phyloP scores from a whole-genome alignment of 176 grass and related monocot genomes.

The Tuctoria greenei region DNA sequence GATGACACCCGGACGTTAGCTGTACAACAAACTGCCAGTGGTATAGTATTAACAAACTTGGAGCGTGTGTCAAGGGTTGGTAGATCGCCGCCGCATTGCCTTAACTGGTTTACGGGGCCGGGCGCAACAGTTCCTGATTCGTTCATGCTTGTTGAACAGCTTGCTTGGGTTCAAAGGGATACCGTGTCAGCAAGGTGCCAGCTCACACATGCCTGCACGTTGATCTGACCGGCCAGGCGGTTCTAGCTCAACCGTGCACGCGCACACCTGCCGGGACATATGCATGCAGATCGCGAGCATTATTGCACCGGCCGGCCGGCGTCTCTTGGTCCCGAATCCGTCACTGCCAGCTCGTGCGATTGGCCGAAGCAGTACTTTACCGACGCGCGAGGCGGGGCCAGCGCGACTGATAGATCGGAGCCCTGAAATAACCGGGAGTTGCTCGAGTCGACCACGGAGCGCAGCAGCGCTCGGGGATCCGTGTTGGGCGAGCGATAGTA shows the following conservation, averaged over 20 bases:
- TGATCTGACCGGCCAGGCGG: background rate
- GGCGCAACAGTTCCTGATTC: background rate
- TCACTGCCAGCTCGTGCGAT: too few relatives aligned
- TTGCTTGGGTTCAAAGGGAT: constrained; percentile 13
- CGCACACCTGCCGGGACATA: background rate
- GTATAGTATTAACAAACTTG: background rate
- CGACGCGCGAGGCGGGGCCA: background rate
- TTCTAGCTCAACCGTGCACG: constrained; percentile 13
- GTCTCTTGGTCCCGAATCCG: too few relatives aligned
- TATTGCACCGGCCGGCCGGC: too few relatives aligned
- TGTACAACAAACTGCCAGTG: background rate
- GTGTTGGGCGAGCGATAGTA: too few relatives aligned
- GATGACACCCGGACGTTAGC: background rate
- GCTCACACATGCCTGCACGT: background rate
- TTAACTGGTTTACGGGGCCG: background rate
- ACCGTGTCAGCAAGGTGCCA: background rate
- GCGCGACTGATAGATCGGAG: too few relatives aligned
- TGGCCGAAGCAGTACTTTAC: background rate
- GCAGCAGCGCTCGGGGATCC: too few relatives aligned
- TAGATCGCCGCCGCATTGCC: background rate
- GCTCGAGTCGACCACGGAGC: too few relatives aligned
- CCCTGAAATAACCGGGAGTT: too few relatives aligned
- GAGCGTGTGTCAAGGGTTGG: background rate
- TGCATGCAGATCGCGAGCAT: background rate
- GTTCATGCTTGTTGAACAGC: background rate